These are phyloP conservation scores for Aureobasidium mangrovei DNA, from an alignment of 2,329 filamentous ascomycete species.

Conservation along the genomic window DNA sequence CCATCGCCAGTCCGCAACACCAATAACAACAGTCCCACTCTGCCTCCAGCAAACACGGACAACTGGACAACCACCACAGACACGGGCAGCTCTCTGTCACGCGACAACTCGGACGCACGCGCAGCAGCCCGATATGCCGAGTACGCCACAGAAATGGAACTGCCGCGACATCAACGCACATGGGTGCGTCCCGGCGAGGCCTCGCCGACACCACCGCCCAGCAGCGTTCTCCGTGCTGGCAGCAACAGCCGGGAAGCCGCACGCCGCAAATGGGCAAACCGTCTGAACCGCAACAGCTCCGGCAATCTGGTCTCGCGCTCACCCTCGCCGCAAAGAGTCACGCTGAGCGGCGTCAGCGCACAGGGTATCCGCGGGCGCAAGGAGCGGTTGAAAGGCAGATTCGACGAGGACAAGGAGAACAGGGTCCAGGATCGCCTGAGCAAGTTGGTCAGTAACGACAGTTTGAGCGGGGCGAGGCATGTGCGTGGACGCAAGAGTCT, in stretches of 20 bases:
- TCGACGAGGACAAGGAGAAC: constrained; percentile 8
- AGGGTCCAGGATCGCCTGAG: constrained; percentile 15
- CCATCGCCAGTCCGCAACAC: constrained; percentile 15
- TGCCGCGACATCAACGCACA: constrained; percentile 20
- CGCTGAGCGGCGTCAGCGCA: constrained; percentile 13
- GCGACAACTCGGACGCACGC: constrained; percentile 17
- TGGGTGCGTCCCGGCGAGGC: constrained; percentile 28
- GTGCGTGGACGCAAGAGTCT: constrained; percentile 11
- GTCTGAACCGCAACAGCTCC: constrained; percentile 15
- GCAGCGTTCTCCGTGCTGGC: constrained; percentile 14
- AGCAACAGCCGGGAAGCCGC: constrained; percentile 1
- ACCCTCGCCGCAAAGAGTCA: constrained; percentile 19
- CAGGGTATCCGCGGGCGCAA: constrained; percentile 4
- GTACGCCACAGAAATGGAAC: constrained; percentile 3
- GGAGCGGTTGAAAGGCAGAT: background rate
- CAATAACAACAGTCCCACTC: constrained; percentile 1
- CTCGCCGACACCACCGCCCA: constrained; percentile 28
- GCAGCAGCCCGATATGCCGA: constrained; percentile 5
- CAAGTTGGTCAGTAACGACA: constrained; percentile 24
- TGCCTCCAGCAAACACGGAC: background rate
- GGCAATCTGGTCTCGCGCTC: constrained; percentile 18
- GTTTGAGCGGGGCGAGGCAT: constrained; percentile 20
- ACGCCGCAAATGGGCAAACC: constrained; percentile 5
- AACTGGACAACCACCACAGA: constrained; percentile 10
- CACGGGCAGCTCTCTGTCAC: constrained; percentile 10